These are phyloP conservation scores for Forsythia viridissima DNA, from an alignment of 257 asterid genomes.

Conservation along the genomic window DNA sequence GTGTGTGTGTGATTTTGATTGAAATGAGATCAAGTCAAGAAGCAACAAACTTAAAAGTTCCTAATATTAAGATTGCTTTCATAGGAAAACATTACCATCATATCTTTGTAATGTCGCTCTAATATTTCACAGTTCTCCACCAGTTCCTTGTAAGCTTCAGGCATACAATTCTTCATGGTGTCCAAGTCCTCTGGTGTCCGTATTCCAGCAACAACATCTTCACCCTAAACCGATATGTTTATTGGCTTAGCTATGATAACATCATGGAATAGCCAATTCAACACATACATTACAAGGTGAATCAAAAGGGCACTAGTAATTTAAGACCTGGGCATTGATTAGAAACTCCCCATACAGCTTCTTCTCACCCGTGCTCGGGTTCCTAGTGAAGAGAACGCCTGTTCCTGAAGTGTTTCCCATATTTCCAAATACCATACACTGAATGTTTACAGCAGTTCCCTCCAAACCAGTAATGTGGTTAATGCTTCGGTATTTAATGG, in stretches of 20 bases:
- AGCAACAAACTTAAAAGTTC: neutral
- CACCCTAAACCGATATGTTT: conserved; percentile 56
- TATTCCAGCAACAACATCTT: conserved; percentile 96
- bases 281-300: neutral
- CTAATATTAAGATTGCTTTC: neutral
- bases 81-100: conserved; percentile 68
- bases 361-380: conserved; percentile 92
- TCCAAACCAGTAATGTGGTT: conserved; percentile 84
- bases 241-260: conserved; percentile 5
- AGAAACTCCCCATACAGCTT: conserved; percentile 95
- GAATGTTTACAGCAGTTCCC: conserved; percentile 97
- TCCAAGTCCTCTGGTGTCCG: conserved; percentile 92
- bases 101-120: conserved; percentile 87
- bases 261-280: neutral
- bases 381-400: conserved; percentile 93
- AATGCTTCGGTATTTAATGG: conserved; percentile 75
- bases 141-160: conserved; percentile 82
- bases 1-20: neutral
- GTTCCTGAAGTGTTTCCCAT: conserved; percentile 98
- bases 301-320: conserved; percentile 1
- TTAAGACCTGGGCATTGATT: conserved; percentile 85
- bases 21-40: neutral
- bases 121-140: conserved; percentile 87
- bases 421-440: conserved; percentile 98
- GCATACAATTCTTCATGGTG: conserved; percentile 73